Base-by-base conservation (phyloP, 202 grass and related monocot genomes). In the Hordeum pubiflorum region DNA sequence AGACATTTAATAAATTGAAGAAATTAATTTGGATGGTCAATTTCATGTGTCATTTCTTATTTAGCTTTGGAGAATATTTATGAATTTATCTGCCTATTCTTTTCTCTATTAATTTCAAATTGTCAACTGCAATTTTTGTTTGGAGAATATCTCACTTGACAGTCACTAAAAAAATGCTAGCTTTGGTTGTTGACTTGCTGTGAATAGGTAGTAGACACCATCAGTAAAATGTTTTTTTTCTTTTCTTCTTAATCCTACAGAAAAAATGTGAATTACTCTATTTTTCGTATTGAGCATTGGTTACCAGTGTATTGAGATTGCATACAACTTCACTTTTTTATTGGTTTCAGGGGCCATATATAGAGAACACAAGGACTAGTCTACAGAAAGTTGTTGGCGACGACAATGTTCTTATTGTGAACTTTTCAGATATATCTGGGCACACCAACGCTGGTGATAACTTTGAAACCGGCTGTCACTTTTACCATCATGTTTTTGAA, bases 351-450 rank as follows among this genome's bases (percentile, higher is more conserved):
- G 91, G 93, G 38, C 93, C 93, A 26, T 97, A 87, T 44, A 39
- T 93, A 43, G 89, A 93, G 61, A 74, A 74, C 4, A 83, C 79
- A 6, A 93, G 74, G 61, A 93, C 91, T 67, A 79, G 91, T 67
- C 55, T 97, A 5, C 93, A 91, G 27, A 87, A 86, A 70, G 73
- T 84, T 76, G 64, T 97, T 78, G 91, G 93, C 38, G 91, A 97
- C 72, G 91, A 97, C 27, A 93, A 97, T 79, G 83, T 97, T 57
- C 82, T 97, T 43, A 26, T 87, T 40, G 89, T 97, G 15, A 97
- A 97, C 70, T 91, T 97, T 29, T 83, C 81, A 58, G 87, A 89
- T 74, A 75, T 41, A 62, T 68, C 39, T 69, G 57, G 58, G 48
- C 75, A 54, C 1, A 66, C 61, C 2, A 69, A 77, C 32, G 70